A percentile compares a stretch with the other conserved stretches of the same genome.
Conservation (phyloP, 2,329 filamentous ascomycete species). For the Aspergillus quadrilineatus region DNA sequence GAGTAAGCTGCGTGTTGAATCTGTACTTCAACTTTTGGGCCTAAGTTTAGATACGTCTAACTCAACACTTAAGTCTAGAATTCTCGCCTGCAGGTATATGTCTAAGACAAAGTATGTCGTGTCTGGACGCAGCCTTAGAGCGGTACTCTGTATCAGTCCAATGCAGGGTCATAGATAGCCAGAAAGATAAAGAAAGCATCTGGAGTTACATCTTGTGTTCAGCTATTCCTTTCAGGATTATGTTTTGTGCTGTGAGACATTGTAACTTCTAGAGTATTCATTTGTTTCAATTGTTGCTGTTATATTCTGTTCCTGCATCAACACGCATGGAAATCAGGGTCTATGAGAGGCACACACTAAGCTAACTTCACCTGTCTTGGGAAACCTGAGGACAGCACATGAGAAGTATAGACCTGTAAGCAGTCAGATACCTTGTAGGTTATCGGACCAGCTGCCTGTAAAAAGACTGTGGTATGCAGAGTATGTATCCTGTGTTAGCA, state of each 20-base stretch:
- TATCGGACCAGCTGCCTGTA: background rate
- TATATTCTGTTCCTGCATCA: background rate
- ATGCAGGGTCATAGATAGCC: background rate
- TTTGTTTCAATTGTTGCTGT: background rate
- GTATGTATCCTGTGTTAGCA: background rate
- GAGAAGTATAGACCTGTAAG: background rate
- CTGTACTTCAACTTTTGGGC: too few species aligned
- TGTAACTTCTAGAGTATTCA: background rate
- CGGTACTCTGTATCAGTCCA: background rate
- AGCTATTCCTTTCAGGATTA: background rate
- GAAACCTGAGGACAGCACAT: background rate
- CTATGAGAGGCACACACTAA: too few species aligned
- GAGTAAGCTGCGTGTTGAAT: too few species aligned
- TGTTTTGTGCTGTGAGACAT: background rate
- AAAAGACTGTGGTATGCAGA: background rate
- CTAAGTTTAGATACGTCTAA: too few species aligned
- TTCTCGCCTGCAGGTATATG: too few species aligned
- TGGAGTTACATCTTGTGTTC: background rate
- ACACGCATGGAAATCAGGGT: background rate
- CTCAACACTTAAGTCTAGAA: too few species aligned
- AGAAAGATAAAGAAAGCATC: background rate
- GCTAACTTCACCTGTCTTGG: background rate
- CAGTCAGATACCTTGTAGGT: background rate
- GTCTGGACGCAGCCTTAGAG: background rate
- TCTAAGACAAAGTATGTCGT: too few species aligned